Conservation (phyloP, 1,284 basidiomycete genomes). For the Fomitopsis schrenkii region DNA sequence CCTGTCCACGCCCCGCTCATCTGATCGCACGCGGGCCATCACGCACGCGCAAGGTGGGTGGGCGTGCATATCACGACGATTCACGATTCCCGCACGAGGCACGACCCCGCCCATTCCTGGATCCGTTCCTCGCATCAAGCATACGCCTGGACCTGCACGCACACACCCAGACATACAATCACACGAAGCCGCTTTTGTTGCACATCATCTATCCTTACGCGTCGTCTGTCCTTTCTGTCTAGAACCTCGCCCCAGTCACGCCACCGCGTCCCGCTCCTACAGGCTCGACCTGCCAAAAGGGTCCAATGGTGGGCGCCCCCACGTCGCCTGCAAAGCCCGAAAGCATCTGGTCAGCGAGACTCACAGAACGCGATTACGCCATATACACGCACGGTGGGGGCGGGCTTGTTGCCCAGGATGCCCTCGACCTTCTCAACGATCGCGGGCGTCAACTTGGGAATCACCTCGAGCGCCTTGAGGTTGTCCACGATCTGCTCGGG, state of each 20-base stretch:
- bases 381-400: constrained; percentile 24
- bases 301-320: constrained; percentile 11
- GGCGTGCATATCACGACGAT: neutral
- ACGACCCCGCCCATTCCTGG: neutral
- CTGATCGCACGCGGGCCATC: neutral
- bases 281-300: constrained; percentile 4
- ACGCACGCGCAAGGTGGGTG: neutral
- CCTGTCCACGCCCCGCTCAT: neutral
- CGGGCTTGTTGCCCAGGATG: constrained; percentile 52
- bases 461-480: constrained; percentile 65
- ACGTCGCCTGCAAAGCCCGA: constrained; percentile 10
- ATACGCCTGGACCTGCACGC: neutral
- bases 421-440: constrained; percentile 62
- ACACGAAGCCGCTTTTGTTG: neutral
- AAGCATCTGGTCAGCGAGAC: neutral
- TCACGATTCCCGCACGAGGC: neutral
- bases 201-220: neutral
- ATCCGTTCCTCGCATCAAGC: neutral
- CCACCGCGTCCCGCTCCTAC: neutral
- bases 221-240: no score
- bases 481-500: constrained; percentile 64
- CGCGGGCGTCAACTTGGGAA: constrained; percentile 65
- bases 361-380: neutral
- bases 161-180: neutral
- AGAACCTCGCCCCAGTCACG: no score